Evolutionary conservation across 2,329 filamentous ascomycete species (phyloP), one percentile per base, ranked within the genome.

Genomic region (Cyphellophora attinorum): DNA sequence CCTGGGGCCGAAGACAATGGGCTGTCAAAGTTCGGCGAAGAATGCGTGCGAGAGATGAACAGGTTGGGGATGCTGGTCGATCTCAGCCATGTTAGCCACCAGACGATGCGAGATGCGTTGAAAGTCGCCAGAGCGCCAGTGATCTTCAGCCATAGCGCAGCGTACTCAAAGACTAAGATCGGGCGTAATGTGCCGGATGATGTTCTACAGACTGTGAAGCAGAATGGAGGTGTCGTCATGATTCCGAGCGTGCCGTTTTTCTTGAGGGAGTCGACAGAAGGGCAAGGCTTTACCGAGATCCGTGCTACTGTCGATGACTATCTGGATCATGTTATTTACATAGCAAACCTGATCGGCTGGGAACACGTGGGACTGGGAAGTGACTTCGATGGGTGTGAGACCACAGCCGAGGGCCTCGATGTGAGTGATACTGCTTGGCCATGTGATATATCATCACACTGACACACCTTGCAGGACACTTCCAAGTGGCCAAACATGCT

Each of bases 331-430:
- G 80, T 95, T 41, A 68, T 74, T 45, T 70, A 95, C 52, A 88
- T 95, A 46, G 89, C 85, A 2, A 65, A 81, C 25, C 61, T 81
- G 19, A 84, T 94, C 39, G 89, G 89, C 2, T 95, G 81, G 48
- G 81, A 86, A 23, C 74, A 94, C 54, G 85, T 95, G 10, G 89
- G 88, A 0, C 60, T 95, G 11, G 89, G 89, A 0, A 86, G 81
- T 32, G 89, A 95, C 56, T 94, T 86, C 54, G 86, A 95, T 54
- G 89, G 76, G 1, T 63, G 62, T 27, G 29, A 19, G 1, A 61
- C 38, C 57, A 57, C 41, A 51, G 38, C 41, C 17, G 33, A 53
- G 14, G 58, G 59, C 6, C 60, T 56, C n/a, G 21, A 25, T 8
- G 21, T 25, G 21, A 25, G 21, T 8, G 8, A 8, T 8, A 25